These are phyloP conservation scores for Pythium coloratum DNA, from an alignment of 352 stramenopile genomes.

Conservation along the genomic window DNA sequence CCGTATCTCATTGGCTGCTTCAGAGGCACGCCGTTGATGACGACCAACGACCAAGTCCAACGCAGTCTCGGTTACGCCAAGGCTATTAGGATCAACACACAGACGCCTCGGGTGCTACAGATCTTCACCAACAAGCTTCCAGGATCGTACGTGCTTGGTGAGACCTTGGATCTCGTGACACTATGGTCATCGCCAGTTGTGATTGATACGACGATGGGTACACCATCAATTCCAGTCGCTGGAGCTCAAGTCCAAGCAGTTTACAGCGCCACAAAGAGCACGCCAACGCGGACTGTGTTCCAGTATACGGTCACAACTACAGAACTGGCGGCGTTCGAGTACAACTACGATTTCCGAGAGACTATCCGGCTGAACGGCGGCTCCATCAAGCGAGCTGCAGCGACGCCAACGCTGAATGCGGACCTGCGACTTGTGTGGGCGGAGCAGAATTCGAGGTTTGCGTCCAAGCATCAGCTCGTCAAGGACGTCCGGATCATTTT, in stretches of 20 bases:
- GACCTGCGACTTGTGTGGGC: constrained; percentile 39
- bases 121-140: constrained; percentile 66
- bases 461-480: constrained; percentile 63
- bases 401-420: constrained; percentile 36
- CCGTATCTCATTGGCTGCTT: constrained; percentile 78
- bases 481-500: constrained; percentile 51
- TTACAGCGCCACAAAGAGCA: constrained; percentile 46
- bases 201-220: constrained; percentile 32
- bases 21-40: constrained; percentile 27
- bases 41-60: constrained; percentile 31
- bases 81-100: constrained; percentile 49
- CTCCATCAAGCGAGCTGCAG: constrained; percentile 45
- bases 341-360: constrained; percentile 46
- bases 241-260: constrained; percentile 32
- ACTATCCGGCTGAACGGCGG: constrained; percentile 50
- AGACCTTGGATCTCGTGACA: constrained; percentile 65
- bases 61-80: constrained; percentile 62
- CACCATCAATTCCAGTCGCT: constrained; percentile 43
- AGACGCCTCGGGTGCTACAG: constrained; percentile 38
- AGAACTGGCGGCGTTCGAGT: constrained; percentile 29
- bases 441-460: constrained; percentile 36
- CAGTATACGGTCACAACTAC: constrained; percentile 39
- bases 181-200: constrained; percentile 54
- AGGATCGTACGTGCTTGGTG: constrained; percentile 51
- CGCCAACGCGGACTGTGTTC: constrained; percentile 43